Conservation (phyloP, 768 basidiomycete species). For the Termitomyces sp. region DNA sequence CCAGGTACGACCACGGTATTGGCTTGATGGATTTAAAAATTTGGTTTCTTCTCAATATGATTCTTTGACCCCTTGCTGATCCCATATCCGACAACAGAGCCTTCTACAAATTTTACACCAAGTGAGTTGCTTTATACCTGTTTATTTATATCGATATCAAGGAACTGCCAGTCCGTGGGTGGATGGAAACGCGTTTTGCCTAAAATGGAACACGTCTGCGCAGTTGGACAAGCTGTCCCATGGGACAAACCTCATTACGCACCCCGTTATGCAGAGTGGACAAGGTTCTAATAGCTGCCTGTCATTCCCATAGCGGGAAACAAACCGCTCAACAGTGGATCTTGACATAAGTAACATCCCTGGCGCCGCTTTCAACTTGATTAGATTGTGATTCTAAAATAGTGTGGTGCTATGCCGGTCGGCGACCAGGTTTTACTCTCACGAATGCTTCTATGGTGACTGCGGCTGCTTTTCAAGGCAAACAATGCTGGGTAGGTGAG, state of each 20-base stretch:
- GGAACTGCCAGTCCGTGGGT: no score
- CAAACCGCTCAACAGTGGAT: not conserved
- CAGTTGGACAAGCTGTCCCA: no score
- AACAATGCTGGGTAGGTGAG: not conserved
- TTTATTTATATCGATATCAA: not conserved
- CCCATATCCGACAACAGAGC: not conserved
- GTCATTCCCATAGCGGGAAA: no score
- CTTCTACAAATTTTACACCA: not conserved
- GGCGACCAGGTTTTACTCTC: not conserved
- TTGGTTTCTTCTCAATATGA: not conserved
- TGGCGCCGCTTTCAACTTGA: no score
- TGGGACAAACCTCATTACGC: no score
- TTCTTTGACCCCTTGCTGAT: not conserved
- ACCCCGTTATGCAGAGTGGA: no score
- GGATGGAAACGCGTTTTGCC: no score
- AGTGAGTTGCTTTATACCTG: not conserved
- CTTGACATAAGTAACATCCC: not conserved
- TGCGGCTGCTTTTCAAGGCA: not conserved
- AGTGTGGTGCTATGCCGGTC: not conserved
- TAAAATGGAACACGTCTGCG: no score
- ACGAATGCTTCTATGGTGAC: not conserved
- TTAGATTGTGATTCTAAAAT: not conserved
- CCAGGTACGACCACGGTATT: no score
- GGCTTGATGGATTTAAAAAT: no score
- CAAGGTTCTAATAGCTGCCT: no score